Percentiles rank a stretch among this genome's conserved stretches.
These are phyloP conservation scores for Chimonanthus salicifolius DNA, from an alignment of 164 flowering plant genomes.

Conservation along the genomic window DNA sequence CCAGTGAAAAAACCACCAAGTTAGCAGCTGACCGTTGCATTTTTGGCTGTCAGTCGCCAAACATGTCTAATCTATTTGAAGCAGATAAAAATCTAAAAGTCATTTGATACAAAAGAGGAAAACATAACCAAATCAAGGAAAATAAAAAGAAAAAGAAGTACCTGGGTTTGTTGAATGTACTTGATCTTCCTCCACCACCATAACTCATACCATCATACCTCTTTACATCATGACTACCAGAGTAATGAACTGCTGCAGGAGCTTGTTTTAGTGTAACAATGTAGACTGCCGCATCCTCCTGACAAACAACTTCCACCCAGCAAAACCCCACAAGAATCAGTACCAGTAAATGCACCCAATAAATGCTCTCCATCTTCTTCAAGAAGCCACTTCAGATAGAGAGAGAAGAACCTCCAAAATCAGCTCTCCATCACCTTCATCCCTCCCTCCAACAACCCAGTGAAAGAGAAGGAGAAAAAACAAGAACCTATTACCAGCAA, in stretches of 20 bases:
- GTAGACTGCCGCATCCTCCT: conserved; percentile 49
- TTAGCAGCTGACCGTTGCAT: not conserved
- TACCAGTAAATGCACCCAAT: conserved; percentile 29
- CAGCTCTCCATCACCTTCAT: not conserved
- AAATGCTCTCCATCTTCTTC: conserved; percentile 7
- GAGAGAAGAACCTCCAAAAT: not conserved
- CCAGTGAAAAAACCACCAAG: not conserved
- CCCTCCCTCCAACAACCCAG: not conserved
- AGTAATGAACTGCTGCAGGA: conserved; percentile 33
- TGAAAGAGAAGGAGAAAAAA: not conserved
- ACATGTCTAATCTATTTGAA: not conserved
- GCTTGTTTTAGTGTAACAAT: conserved; percentile 73
- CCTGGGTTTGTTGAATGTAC: conserved; percentile 34
- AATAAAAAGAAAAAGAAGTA: conserved; percentile 9
- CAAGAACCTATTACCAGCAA: not conserved
- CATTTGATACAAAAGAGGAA: not conserved
- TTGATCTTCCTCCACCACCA: conserved; percentile 22
- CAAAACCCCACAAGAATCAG: conserved; percentile 30
- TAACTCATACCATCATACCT: conserved; percentile 15
- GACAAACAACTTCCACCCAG: conserved; percentile 23
- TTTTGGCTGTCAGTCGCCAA: not conserved
- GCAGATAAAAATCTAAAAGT: not conserved
- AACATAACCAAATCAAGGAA: not conserved
- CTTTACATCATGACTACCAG: not conserved
- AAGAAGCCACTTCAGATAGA: not conserved